These are phyloP conservation scores for Kodamaea kakaduensis DNA, from an alignment of 805 yeast genomes.

Conservation along the genomic window DNA sequence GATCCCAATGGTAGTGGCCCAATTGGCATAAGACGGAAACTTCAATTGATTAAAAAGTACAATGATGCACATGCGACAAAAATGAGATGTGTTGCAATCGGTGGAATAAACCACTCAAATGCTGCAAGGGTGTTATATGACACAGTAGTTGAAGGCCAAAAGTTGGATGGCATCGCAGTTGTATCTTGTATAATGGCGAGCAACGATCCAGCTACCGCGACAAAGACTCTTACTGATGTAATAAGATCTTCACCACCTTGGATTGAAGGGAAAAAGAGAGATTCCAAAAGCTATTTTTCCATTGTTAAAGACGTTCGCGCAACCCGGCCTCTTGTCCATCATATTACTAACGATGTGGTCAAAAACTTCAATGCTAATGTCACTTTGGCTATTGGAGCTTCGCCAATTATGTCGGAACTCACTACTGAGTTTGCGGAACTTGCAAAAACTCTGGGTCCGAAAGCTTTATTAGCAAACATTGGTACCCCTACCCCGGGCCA, in stretches of 20 bases:
- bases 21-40: constrained; percentile 54
- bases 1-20: constrained; percentile 60
- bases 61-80: constrained; percentile 25
- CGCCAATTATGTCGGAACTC: constrained; percentile 86
- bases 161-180: constrained; percentile 79
- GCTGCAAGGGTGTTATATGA: constrained; percentile 54
- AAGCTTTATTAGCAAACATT: constrained; percentile 64
- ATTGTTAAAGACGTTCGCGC: constrained; percentile 17
- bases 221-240: constrained; percentile 33
- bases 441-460: constrained; percentile 45
- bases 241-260: neutral
- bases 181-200: constrained; percentile 83
- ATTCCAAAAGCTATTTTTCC: neutral
- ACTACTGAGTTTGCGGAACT: constrained; percentile 64
- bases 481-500: constrained; percentile 60
- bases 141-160: constrained; percentile 40
- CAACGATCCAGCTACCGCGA: constrained; percentile 48
- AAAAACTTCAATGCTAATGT: constrained; percentile 86
- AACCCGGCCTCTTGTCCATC: constrained; percentile 68
- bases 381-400: constrained; percentile 75
- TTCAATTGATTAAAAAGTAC: constrained; percentile 39
- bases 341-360: constrained; percentile 85
- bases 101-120: constrained; percentile 69
- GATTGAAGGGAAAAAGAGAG: neutral
- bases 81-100: constrained; percentile 70